Conservation (phyloP, 2,329 filamentous ascomycete genomes). For the Talaromyces rugulosus region DNA sequence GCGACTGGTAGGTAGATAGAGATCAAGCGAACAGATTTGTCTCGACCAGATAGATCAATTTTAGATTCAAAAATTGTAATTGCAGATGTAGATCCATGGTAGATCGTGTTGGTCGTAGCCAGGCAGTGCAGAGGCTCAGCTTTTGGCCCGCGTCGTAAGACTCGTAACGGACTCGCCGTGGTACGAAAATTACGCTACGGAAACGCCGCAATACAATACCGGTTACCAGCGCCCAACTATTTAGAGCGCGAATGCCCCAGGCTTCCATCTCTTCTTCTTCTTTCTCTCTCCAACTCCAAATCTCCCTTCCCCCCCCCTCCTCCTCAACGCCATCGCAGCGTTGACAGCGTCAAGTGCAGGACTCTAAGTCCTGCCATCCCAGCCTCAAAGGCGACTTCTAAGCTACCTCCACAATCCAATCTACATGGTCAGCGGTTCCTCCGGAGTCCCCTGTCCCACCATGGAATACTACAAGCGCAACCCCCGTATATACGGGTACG, state of each 20-base stretch:
- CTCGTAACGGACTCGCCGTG: neutral
- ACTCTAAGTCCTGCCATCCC: constrained; percentile 12
- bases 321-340: neutral
- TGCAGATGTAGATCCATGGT: neutral
- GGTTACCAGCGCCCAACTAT: neutral
- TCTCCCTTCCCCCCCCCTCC: neutral
- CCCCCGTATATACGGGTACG: neutral
- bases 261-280: neutral
- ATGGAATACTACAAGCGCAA: constrained; percentile 11
- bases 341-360: constrained; percentile 13
- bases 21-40: neutral
- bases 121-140: neutral
- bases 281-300: neutral
- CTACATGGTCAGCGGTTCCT: constrained; percentile 11
- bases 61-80: no score
- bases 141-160: neutral
- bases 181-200: neutral
- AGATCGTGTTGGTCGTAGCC: neutral
- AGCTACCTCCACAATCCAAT: constrained; percentile 10
- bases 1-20: constrained; percentile 32
- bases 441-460: constrained; percentile 11
- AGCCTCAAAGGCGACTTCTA: constrained; percentile 10
- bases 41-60: no score
- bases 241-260: neutral
- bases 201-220: neutral